Evolutionary conservation across 768 basidiomycete species (phyloP), one percentile per base, ranked within the genome.

Genomic region (Pleurotus giganteus): DNA sequence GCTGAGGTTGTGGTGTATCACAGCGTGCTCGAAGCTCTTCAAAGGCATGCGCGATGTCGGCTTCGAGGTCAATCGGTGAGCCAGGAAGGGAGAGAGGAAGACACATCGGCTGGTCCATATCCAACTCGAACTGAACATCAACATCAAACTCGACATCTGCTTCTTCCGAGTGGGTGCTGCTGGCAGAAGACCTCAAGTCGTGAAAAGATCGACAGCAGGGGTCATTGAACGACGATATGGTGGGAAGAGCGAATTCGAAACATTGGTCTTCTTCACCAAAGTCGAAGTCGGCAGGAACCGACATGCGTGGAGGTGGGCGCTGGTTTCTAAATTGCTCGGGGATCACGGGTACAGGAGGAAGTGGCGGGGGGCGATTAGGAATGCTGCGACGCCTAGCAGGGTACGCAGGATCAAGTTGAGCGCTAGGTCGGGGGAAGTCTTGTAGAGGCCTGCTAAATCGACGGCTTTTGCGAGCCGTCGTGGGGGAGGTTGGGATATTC

Each of bases 51-150:
- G 66, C 66, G 51, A 76, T 67, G 50, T 78, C 76, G 13, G 69
- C 64, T 53, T 76, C 77, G 28, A 75, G 60, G 56, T 76, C 75
- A 23, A 75, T 62, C 4, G 77, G 78, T 0, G 75, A 70, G 1
- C 61, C 67, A 0, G 77, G 77, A 2, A 78, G 55, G 11, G 76
- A 76, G 11, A 75, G 67, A 7, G 73, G 74, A 5, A 74, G 66
- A 61, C 69, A 69, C 60, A 74, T 64, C 1, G 67, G 61, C 47
- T 62, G 63, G 49, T 75, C 73, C 17, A 61, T 42, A 39, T 71
- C 66, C 36, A 74, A 42, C 21, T 74, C 74, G 34, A 78, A 72
- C 21, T 67, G 63, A 46, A 71, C 60, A 1, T 74, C 71, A 23
- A 66, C 62, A 21, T 64, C 63, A 29, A 71, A 69, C 24, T 69